phyloP scores from a whole-genome alignment of 495 filamentous ascomycete species.

The Penicillium cataractarum region DNA sequence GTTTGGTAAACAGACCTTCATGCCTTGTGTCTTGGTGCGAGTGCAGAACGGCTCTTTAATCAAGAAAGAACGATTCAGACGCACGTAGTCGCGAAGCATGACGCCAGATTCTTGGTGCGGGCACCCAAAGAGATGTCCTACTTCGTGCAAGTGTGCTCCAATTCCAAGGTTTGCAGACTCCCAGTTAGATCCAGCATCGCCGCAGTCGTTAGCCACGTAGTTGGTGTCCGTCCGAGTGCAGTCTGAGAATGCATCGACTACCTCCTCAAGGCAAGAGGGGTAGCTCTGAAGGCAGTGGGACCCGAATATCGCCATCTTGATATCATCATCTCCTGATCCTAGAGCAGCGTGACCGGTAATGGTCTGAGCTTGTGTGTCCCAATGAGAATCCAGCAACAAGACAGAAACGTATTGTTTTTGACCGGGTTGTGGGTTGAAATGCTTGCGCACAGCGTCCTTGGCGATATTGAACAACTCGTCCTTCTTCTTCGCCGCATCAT shows the following conservation, averaged over 20 bases:
- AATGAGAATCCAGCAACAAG: constrained; percentile 82
- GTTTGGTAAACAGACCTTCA: constrained; percentile 67
- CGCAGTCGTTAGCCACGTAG: constrained; percentile 80
- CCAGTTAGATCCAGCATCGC: constrained; percentile 85
- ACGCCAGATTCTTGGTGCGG: constrained; percentile 85
- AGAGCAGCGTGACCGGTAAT: constrained; percentile 83
- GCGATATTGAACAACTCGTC: constrained; percentile 77
- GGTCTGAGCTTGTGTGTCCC: constrained; percentile 70
- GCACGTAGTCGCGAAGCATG: constrained; percentile 86
- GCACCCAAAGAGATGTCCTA: constrained; percentile 83
- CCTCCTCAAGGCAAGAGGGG: constrained; percentile 80
- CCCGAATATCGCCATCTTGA: constrained; percentile 86
- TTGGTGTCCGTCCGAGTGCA: constrained; percentile 84
- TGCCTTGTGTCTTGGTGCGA: constrained; percentile 76
- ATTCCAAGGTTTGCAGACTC: constrained; percentile 90
- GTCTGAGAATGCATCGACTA: constrained; percentile 83
- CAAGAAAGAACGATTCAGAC: constrained; percentile 79
- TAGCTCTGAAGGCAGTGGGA: constrained; percentile 89
- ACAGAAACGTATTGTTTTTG: constrained; percentile 87
- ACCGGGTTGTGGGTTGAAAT: constrained; percentile 72
- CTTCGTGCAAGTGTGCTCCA: constrained; percentile 88
- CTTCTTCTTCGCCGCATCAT: constrained; percentile 64
- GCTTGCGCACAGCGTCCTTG: constrained; percentile 68
- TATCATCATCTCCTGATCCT: constrained; percentile 65
- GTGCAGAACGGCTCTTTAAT: constrained; percentile 80